Evolutionary conservation across 352 stramenopile species (phyloP).

Genomic region (Phytophthora fragariae): DNA sequence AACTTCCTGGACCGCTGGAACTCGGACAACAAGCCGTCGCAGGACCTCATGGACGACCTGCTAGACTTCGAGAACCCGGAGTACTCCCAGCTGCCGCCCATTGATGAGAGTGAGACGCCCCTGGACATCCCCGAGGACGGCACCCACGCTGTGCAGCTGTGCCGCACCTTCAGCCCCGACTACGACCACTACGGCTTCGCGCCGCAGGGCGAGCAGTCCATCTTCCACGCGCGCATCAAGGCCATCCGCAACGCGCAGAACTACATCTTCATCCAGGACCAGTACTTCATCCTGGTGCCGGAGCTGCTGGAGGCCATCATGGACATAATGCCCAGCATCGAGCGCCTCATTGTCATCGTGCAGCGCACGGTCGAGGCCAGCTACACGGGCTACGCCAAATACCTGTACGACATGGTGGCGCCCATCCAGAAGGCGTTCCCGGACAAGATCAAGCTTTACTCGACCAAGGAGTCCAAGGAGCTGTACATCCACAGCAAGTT

Average conservation of each 20-base stretch:
- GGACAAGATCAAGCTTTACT: constrained; percentile 66
- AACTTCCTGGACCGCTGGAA: constrained; percentile 81
- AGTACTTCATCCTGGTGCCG: constrained; percentile 70
- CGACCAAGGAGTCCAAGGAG: constrained; percentile 43
- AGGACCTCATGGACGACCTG: constrained; percentile 55
- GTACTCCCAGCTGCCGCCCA: constrained; percentile 24
- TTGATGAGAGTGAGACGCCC: constrained; percentile 19
- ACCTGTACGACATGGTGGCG: constrained; percentile 68
- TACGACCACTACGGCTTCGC: constrained; percentile 58
- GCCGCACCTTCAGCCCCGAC: constrained; percentile 65
- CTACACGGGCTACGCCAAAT: constrained; percentile 69
- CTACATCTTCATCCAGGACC: constrained; percentile 68
- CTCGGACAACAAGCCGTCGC: constrained; percentile 36
- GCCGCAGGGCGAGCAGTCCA: constrained; percentile 58
- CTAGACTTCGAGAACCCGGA: constrained; percentile 62
- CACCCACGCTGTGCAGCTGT: constrained; percentile 50
- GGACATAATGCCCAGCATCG: constrained; percentile 32
- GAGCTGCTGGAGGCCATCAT: constrained; percentile 53
- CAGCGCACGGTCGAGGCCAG: constrained; percentile 36
- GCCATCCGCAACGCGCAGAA: constrained; percentile 57
- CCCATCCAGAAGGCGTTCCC: constrained; percentile 61
- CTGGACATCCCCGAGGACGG: constrained; percentile 20
- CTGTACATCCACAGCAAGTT: constrained; percentile 75
- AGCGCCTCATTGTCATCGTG: constrained; percentile 57
- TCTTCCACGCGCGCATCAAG: constrained; percentile 58